Percentiles rank a stretch among this genome's conserved stretches.
phyloP scores from a whole-genome alignment of 2,329 filamentous ascomycete genomes.

The Colletotrichum acutatum region DNA sequence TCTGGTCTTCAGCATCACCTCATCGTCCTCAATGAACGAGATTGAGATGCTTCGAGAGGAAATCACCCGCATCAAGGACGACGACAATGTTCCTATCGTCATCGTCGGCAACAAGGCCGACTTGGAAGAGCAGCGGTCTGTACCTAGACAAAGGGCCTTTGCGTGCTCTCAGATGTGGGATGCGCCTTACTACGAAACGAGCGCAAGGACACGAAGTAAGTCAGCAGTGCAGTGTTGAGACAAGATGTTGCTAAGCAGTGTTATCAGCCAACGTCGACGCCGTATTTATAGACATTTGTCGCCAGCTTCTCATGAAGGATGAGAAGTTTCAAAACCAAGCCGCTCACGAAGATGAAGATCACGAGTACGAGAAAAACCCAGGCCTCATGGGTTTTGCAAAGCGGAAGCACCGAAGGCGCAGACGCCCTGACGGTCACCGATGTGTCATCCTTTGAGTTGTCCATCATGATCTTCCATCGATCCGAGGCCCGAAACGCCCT shows the following conservation, averaged over 20 bases:
- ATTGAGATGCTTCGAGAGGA: slow-evolving; percentile 85
- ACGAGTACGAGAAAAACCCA: slow-evolving; percentile 57
- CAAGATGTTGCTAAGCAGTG: slow-evolving; percentile 38
- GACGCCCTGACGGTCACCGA: slow-evolving; percentile 40
- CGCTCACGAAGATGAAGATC: slow-evolving; percentile 50
- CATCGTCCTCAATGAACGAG: slow-evolving; percentile 83
- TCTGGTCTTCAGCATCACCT: slow-evolving; percentile 92
- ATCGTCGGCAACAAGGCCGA: slow-evolving; percentile 95
- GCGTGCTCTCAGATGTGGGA: slow-evolving; percentile 88
- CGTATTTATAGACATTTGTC: slow-evolving; percentile 85
- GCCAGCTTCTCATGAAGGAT: slow-evolving; percentile 84
- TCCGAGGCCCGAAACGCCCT: background rate
- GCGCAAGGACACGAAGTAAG: slow-evolving; percentile 78
- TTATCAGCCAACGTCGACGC: slow-evolving; percentile 84
- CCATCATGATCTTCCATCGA: background rate
- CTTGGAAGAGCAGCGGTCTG: slow-evolving; percentile 84
- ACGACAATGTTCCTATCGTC: slow-evolving; percentile 86
- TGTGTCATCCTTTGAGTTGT: slow-evolving; percentile 38
- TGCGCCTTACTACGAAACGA: slow-evolving; percentile 91
- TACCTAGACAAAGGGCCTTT: slow-evolving; percentile 83
- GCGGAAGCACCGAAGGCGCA: slow-evolving; percentile 43
- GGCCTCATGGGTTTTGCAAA: slow-evolving; percentile 46
- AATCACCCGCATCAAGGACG: slow-evolving; percentile 91
- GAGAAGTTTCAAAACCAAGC: slow-evolving; percentile 57
- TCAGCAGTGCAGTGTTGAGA: slow-evolving; percentile 19